Percentiles rank a stretch among this genome's conserved stretches.
Evolutionary conservation across 2,329 filamentous ascomycete species (phyloP).

Genomic region (Aspergillus jensenii): DNA sequence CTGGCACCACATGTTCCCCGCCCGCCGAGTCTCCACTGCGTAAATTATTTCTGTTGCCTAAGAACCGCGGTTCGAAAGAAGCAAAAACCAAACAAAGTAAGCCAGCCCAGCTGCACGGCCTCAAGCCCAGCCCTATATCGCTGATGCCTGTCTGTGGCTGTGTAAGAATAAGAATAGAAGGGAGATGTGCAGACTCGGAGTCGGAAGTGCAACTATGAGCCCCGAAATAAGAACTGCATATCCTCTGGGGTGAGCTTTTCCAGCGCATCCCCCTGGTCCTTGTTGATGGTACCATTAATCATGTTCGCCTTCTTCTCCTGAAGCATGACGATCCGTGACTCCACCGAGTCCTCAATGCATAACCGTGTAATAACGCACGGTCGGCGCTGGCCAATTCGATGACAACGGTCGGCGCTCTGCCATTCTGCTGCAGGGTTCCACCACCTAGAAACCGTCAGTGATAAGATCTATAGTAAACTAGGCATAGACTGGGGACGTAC

Average conservation of each 20-base stretch:
- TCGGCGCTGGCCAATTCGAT: constrained; percentile 91
- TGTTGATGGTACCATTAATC: constrained; percentile 96
- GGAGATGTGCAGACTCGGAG: neutral
- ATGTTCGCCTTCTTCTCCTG: constrained; percentile 99
- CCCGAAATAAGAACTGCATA: constrained; percentile 94
- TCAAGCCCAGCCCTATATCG: neutral
- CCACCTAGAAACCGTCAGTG: constrained; percentile 61
- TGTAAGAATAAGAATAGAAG: neutral
- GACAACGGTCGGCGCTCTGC: constrained; percentile 92
- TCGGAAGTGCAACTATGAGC: constrained; percentile 47
- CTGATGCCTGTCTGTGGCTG: neutral
- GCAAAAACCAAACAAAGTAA: neutral
- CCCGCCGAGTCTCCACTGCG: neutral
- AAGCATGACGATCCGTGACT: constrained; percentile 89
- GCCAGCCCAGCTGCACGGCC: neutral
- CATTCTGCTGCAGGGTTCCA: constrained; percentile 99
- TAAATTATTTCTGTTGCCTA: constrained; percentile 3
- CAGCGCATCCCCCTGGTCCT: constrained; percentile 79
- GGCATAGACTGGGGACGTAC: constrained; percentile 54
- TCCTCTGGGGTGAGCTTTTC: constrained; percentile 88
- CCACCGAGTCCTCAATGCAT: constrained; percentile 95
- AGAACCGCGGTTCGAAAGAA: neutral
- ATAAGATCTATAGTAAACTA: neutral
- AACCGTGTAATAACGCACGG: constrained; percentile 93
- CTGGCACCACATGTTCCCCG: neutral